Evolutionary conservation across 768 basidiomycete species (phyloP).

Genomic region (Clitopilus passeckerianus): DNA sequence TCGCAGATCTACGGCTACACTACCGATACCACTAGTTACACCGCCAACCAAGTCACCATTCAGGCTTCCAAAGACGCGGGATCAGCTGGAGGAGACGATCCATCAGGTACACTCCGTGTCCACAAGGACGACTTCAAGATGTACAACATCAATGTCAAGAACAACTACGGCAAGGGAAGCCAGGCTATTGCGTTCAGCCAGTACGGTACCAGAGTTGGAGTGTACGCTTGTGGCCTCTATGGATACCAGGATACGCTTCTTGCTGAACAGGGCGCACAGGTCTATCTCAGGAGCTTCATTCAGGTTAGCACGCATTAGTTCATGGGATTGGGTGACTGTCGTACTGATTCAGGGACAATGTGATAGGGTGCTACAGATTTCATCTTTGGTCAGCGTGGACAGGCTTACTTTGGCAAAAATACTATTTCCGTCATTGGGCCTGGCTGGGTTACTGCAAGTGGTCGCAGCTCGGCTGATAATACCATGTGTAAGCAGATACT

Average conservation of each 20-base stretch:
- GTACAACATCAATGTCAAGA: slow-evolving; percentile 26
- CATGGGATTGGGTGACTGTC: not conserved
- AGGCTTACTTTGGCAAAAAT: slow-evolving; percentile 18
- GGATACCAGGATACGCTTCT: slow-evolving; percentile 19
- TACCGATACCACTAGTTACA: slow-evolving; percentile 20
- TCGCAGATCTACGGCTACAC: slow-evolving; percentile 25
- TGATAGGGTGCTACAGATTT: slow-evolving; percentile 19
- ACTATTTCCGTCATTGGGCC: slow-evolving; percentile 18
- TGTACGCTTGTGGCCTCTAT: slow-evolving; percentile 19
- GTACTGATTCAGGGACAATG: not conserved
- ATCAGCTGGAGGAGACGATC: slow-evolving; percentile 22
- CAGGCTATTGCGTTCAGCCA: slow-evolving; percentile 22
- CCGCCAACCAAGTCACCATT: slow-evolving; percentile 24
- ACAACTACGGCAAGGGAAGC: slow-evolving; percentile 14
- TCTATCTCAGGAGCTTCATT: slow-evolving; percentile 18
- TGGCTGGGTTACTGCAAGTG: slow-evolving; percentile 20
- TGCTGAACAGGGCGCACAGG: slow-evolving; percentile 16
- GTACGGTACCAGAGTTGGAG: slow-evolving; percentile 19
- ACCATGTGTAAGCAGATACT: slow-evolving; percentile 3
- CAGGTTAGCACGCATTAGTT: not conserved
- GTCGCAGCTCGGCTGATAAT: slow-evolving; percentile 5
- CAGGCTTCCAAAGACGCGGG: slow-evolving; percentile 19
- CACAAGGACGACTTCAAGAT: slow-evolving; percentile 24
- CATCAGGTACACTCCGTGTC: slow-evolving; percentile 23
- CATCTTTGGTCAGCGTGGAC: slow-evolving; percentile 19